A percentile compares a stretch with the other conserved stretches of the same genome.
Conservation (phyloP, 2,329 filamentous ascomycete species). For the Ophiosphaerella korrae region DNA sequence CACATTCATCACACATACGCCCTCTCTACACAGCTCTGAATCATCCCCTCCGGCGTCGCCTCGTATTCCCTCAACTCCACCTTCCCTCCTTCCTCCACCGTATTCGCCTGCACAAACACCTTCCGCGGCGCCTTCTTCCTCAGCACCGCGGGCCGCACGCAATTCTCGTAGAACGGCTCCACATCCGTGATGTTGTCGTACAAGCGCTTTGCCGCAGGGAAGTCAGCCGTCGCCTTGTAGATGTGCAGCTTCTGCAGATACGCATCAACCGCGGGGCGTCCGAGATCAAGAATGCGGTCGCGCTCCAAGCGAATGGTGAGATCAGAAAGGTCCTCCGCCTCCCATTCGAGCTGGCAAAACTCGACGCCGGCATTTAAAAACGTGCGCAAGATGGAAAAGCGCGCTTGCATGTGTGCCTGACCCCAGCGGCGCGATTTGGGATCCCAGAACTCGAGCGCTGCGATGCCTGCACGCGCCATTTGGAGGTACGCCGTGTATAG, state of each 20-base stretch:
- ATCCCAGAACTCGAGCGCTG: slow-evolving; percentile 92
- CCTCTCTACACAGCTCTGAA: slow-evolving; percentile 46
- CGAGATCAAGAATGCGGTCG: slow-evolving; percentile 81
- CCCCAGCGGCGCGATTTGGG: slow-evolving; percentile 91
- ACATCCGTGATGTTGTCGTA: slow-evolving; percentile 86
- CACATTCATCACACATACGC: slow-evolving; percentile 34
- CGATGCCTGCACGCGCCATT: slow-evolving; percentile 92
- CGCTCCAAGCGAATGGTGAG: slow-evolving; percentile 83
- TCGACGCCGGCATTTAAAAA: slow-evolving; percentile 85
- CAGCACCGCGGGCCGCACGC: slow-evolving; percentile 76
- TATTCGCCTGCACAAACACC: slow-evolving; percentile 95
- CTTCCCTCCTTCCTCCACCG: slow-evolving; percentile 60
- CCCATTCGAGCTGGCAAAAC: slow-evolving; percentile 82
- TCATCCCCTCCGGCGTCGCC: slow-evolving; percentile 75
- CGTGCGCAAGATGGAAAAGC: slow-evolving; percentile 83
- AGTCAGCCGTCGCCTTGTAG: slow-evolving; percentile 88
- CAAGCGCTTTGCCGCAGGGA: slow-evolving; percentile 75
- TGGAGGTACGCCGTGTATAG: slow-evolving; percentile 86
- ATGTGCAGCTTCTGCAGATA: slow-evolving; percentile 92
- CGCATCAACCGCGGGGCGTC: slow-evolving; percentile 79
- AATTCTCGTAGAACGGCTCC: slow-evolving; percentile 82
- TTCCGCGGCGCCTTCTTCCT: slow-evolving; percentile 81
- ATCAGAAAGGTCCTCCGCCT: slow-evolving; percentile 76
- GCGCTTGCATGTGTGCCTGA: slow-evolving; percentile 83
- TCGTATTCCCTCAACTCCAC: slow-evolving; percentile 84